Conservation (phyloP, 2,329 filamentous ascomycete genomes). For the Fusarium sarcochroum region DNA sequence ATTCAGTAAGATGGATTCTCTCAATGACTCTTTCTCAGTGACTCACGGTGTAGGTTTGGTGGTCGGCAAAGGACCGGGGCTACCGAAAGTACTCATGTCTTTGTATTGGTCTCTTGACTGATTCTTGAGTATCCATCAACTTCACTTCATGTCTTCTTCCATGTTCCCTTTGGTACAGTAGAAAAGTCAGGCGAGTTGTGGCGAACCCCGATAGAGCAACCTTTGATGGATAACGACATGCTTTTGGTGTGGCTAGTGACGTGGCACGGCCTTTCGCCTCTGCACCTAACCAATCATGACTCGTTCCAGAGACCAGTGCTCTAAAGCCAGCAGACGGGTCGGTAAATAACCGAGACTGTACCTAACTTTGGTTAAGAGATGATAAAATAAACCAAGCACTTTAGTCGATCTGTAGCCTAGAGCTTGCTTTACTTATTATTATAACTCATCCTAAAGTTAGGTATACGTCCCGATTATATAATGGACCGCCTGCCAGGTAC, state of each 20-base stretch:
- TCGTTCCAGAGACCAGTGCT: constrained; percentile 6
- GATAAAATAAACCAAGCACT: too few species aligned
- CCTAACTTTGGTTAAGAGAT: too few species aligned
- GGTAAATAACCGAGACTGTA: too few species aligned
- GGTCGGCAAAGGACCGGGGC: constrained; percentile 75
- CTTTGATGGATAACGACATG: constrained; percentile 36
- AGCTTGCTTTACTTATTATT: too few species aligned
- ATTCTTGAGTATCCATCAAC: constrained; percentile 17
- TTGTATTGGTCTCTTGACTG: constrained; percentile 28
- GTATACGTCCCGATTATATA: too few species aligned
- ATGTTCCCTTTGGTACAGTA: background rate
- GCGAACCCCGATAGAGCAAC: constrained; percentile 40
- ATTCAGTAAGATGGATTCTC: constrained; percentile 26
- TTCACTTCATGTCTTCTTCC: constrained; percentile 23
- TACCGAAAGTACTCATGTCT: constrained; percentile 75
- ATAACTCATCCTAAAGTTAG: too few species aligned
- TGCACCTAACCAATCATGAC: constrained; percentile 6
- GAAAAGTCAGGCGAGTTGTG: constrained; percentile 42
- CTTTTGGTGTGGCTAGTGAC: constrained; percentile 44
- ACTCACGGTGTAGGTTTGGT: constrained; percentile 79
- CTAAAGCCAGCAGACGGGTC: background rate
- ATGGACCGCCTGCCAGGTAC: background rate
- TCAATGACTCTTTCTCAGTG: background rate
- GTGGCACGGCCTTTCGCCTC: constrained; percentile 32
- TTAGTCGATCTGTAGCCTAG: too few species aligned